These are phyloP conservation scores for Stephania cephalantha DNA, from an alignment of 164 flowering plant species.

Conservation along the genomic window DNA sequence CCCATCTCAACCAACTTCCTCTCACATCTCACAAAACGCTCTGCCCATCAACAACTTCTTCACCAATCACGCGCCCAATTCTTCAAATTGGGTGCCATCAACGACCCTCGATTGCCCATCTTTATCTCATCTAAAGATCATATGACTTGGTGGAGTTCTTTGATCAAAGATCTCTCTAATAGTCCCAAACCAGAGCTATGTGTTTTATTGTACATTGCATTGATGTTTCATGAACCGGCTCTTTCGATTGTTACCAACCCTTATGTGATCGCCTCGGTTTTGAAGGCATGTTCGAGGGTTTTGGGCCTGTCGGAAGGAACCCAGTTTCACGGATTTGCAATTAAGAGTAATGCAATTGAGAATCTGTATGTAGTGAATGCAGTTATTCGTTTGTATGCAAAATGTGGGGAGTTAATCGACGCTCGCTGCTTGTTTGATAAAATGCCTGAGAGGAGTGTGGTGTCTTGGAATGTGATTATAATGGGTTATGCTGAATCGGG, in stretches of 20 bases:
- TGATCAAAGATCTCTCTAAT: conserved; percentile 7
- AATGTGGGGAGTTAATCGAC: conserved; percentile 16
- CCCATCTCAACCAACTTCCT: conserved; percentile 2
- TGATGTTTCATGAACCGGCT: conserved; percentile 9
- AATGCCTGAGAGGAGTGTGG: conserved; percentile 12
- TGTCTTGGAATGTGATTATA: conserved; percentile 24
- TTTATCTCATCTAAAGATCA: background rate
- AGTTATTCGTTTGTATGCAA: conserved; percentile 16
- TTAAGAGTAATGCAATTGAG: conserved; percentile 12
- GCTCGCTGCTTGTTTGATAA: conserved; percentile 13
- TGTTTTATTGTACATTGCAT: conserved; percentile 4
- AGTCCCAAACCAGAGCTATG: conserved; percentile 12
- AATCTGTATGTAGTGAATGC: conserved; percentile 17
- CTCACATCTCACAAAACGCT: conserved; percentile 11
- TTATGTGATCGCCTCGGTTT: conserved; percentile 11
- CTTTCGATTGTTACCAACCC: background rate
- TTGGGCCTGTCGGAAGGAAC: conserved; percentile 17
- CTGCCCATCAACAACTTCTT: conserved; percentile 5
- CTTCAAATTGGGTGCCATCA: conserved; percentile 13
- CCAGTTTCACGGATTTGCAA: conserved; percentile 14
- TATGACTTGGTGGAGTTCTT: conserved; percentile 12
- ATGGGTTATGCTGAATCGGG: conserved; percentile 18
- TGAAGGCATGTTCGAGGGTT: conserved; percentile 20
- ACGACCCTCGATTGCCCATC: conserved; percentile 10
- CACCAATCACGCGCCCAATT: conserved; percentile 15